Percentiles rank a stretch among this genome's conserved stretches.
These are phyloP conservation scores for Amanita muscaria DNA, from an alignment of 768 basidiomycete species.

Conservation along the genomic window DNA sequence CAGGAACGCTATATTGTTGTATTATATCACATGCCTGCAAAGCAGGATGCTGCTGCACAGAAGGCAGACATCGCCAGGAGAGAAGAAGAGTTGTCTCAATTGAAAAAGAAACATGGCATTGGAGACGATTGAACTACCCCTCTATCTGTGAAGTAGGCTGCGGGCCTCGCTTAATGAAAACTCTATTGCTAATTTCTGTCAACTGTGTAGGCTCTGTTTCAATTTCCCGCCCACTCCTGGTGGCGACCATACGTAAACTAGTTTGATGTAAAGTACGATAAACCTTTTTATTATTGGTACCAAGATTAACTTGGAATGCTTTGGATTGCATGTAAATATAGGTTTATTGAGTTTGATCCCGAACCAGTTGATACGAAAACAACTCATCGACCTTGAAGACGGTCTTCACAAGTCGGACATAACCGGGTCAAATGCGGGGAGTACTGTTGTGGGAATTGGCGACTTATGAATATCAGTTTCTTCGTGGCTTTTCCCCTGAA, in stretches of 20 bases:
- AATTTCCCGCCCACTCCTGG: no score
- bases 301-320: not conserved
- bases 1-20: constrained; percentile 99
- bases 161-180: not conserved
- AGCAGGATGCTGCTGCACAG: constrained; percentile 87
- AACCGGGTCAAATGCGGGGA: constrained; percentile 52
- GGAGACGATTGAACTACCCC: constrained; percentile 49
- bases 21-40: constrained; percentile 95
- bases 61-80: constrained; percentile 88
- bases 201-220: no score
- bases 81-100: constrained; percentile 80
- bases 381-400: not conserved
- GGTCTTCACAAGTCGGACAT: constrained; percentile 41
- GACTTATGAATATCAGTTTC: constrained; percentile 29
- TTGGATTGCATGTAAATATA: constrained; percentile 5
- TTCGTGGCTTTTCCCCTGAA: not conserved
- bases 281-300: not conserved
- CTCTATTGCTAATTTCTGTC: not conserved
- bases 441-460: constrained; percentile 60
- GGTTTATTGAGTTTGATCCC: constrained; percentile 4
- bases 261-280: no score
- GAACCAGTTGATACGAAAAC: not conserved
- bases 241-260: not conserved
- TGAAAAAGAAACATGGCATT: constrained; percentile 84
- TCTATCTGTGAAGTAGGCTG: constrained; percentile 7